A percentile compares a stretch with the other conserved stretches of the same genome.
Conservation (phyloP, 2,329 filamentous ascomycete genomes). For the Ascochyta fabae region DNA sequence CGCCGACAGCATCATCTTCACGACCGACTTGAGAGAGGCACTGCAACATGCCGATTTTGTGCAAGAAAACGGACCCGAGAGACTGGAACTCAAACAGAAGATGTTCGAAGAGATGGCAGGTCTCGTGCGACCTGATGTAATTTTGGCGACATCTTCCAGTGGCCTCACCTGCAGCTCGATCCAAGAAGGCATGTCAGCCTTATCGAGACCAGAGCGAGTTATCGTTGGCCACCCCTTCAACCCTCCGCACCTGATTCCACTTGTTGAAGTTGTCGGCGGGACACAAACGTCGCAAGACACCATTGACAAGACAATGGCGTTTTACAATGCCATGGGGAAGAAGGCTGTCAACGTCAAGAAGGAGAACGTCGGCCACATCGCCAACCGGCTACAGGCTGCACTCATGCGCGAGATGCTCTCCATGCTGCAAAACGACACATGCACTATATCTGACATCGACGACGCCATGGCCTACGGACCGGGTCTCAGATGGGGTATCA, state of each 20-base stretch:
- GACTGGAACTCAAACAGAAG: conserved; percentile 49
- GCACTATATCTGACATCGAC: conserved; percentile 24
- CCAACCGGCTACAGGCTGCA: conserved; percentile 53
- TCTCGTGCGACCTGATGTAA: conserved; percentile 36
- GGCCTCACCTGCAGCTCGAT: conserved; percentile 47
- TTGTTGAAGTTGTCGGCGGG: conserved; percentile 54
- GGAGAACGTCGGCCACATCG: conserved; percentile 54
- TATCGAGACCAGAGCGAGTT: conserved; percentile 37
- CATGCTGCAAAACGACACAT: conserved; percentile 21
- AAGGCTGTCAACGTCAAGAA: conserved; percentile 40
- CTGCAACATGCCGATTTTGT: conserved; percentile 39
- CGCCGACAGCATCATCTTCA: conserved; percentile 20
- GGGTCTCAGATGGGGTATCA: conserved; percentile 26
- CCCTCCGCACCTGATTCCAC: conserved; percentile 56
- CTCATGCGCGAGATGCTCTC: conserved; percentile 25
- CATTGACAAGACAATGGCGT: conserved; percentile 41
- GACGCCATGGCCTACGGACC: conserved; percentile 25
- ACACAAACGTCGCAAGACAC: conserved; percentile 25
- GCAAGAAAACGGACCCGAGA: conserved; percentile 53
- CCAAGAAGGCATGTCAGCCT: conserved; percentile 17
- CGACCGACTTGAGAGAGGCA: conserved; percentile 10
- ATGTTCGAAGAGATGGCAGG: conserved; percentile 47
- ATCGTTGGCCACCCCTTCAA: conserved; percentile 57
- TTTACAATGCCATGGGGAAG: conserved; percentile 52
- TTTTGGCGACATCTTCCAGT: conserved; percentile 52